phyloP scores from a whole-genome alignment of 768 basidiomycete genomes.

The Dentipellis sp. region DNA sequence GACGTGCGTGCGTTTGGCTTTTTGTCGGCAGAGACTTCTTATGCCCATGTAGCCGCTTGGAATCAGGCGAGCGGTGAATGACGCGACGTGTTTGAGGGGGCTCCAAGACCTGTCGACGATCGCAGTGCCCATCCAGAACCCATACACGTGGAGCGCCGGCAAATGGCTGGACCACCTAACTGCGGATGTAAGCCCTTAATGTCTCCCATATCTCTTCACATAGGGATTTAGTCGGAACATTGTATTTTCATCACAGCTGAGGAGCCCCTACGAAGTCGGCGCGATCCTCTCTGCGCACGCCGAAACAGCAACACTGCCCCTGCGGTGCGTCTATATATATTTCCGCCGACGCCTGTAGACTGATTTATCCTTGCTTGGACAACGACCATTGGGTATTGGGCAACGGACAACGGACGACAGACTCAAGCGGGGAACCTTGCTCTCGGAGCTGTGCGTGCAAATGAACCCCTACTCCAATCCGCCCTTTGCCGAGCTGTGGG shows the following conservation, averaged over 20 bases:
- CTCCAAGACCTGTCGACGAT: slow-evolving; percentile 21
- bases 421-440: slow-evolving; percentile 23
- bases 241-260: slow-evolving; percentile 11
- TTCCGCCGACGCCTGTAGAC: not conserved
- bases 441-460: slow-evolving; percentile 35
- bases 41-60: slow-evolving; percentile 23
- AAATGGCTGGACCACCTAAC: slow-evolving; percentile 20
- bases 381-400: no score
- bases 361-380: slow-evolving; percentile 17
- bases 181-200: slow-evolving; percentile 16
- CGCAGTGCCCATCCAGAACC: slow-evolving; percentile 23
- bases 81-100: slow-evolving; percentile 38
- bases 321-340: slow-evolving; percentile 15
- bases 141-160: slow-evolving; percentile 17
- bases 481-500: slow-evolving; percentile 48
- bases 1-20: not conserved
- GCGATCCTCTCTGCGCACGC: slow-evolving; percentile 28
- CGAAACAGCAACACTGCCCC: slow-evolving; percentile 26
- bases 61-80: slow-evolving; percentile 44
- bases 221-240: not conserved
- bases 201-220: not conserved
- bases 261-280: slow-evolving; percentile 22
- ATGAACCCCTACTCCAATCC: slow-evolving; percentile 46
- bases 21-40: slow-evolving; percentile 2
- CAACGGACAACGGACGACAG: no score